Evolutionary conservation across 2,329 filamentous ascomycete genomes (phyloP).

Genomic region (Arthrocladium fulminans): DNA sequence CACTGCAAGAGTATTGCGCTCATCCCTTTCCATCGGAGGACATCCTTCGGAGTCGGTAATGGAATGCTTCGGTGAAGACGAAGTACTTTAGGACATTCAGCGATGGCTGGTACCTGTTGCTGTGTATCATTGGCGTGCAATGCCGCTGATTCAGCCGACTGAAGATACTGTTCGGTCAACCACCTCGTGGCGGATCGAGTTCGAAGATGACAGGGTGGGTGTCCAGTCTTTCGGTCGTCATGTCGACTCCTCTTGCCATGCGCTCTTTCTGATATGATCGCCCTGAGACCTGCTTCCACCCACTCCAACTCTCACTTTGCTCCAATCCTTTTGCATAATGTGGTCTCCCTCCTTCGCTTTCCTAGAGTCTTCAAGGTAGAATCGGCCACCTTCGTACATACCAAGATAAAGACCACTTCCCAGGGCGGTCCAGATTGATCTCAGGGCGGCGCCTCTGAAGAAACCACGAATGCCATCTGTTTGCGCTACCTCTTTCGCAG

Average conservation of each 20-base stretch:
- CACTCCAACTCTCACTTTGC: constrained; percentile 22
- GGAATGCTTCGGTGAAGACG: too few species aligned
- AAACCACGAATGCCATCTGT: constrained; percentile 64
- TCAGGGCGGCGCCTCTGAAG: constrained; percentile 62
- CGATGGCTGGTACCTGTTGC: too few species aligned
- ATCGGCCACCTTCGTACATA: constrained; percentile 71
- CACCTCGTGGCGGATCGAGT: too few species aligned
- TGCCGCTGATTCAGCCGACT: too few species aligned
- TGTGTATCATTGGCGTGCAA: too few species aligned
- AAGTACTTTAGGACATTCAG: too few species aligned
- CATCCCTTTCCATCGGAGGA: too few species aligned
- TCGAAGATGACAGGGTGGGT: not conserved
- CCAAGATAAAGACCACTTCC: constrained; percentile 79
- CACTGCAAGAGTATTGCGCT: too few species aligned
- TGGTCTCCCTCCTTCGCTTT: constrained; percentile 18
- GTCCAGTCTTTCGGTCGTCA: not conserved
- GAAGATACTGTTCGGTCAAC: too few species aligned
- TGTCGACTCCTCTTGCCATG: constrained; percentile 22
- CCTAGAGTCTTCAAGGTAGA: constrained; percentile 42
- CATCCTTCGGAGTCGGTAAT: too few species aligned
- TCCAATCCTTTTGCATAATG: constrained; percentile 21
- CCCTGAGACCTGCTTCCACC: constrained; percentile 22
- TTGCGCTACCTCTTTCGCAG: constrained; percentile 56
- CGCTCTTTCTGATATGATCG: constrained; percentile 23
- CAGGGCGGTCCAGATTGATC: constrained; percentile 71